Percentiles rank a stretch among this genome's conserved stretches.
phyloP scores from a whole-genome alignment of 2,329 filamentous ascomycete genomes.

The Aspergillus eucalypticola region DNA sequence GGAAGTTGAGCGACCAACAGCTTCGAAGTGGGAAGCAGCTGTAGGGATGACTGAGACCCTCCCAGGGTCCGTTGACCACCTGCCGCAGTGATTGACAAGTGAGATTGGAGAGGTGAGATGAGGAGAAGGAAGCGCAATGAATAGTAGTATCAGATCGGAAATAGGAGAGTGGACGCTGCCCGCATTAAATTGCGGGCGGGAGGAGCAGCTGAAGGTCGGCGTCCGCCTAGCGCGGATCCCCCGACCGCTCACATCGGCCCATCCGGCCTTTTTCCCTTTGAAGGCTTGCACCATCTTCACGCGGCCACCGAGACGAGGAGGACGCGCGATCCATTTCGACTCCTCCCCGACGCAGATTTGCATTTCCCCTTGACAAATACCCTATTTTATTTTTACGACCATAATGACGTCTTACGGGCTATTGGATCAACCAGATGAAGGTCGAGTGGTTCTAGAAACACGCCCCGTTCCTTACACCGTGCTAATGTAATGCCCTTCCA shows the following conservation, averaged over 20 bases:
- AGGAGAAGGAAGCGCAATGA: not conserved
- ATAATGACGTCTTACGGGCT: constrained; percentile 63
- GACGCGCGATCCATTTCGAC: not conserved
- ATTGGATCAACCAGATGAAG: constrained; percentile 68
- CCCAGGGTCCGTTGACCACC: not conserved
- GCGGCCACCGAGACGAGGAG: constrained; percentile 17
- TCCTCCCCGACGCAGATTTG: not conserved
- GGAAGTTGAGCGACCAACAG: not conserved
- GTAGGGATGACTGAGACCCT: not conserved
- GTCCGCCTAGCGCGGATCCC: constrained; percentile 20
- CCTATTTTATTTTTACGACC: not conserved
- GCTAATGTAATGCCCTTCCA: constrained; percentile 36
- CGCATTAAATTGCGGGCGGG: constrained; percentile 4
- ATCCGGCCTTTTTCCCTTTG: constrained; percentile 7
- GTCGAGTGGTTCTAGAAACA: constrained; percentile 25
- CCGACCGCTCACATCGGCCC: constrained; percentile 22
- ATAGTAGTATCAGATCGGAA: not conserved
- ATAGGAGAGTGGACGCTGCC: constrained; percentile 1
- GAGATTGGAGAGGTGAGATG: not conserved
- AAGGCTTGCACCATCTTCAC: not conserved
- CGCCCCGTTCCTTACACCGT: constrained; percentile 10
- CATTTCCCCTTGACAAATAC: not conserved
- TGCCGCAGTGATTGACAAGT: not conserved
- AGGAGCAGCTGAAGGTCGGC: not conserved
- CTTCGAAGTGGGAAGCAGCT: not conserved